Conservation (phyloP, 768 basidiomycete species). For the Lepiota subincarnata region DNA sequence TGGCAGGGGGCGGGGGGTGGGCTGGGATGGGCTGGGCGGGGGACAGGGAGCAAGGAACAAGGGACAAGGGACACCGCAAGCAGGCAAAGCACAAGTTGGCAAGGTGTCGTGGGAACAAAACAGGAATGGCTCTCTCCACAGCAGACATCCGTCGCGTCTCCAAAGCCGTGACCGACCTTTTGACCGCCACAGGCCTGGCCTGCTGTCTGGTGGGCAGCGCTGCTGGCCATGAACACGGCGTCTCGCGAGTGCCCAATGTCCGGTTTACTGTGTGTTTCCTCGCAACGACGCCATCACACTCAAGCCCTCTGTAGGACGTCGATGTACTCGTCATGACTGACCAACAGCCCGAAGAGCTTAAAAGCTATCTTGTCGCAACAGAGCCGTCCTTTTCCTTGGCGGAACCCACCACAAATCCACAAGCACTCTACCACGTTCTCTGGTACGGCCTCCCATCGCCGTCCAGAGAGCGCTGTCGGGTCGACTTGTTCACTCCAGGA, state of each 20-base stretch:
- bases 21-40: conserved; percentile 9
- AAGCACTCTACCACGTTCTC: conserved; percentile 11
- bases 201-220: conserved; percentile 14
- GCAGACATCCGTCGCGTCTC: conserved; percentile 6
- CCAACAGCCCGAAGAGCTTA: conserved; percentile 5
- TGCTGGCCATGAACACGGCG: conserved; percentile 9
- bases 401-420: conserved; percentile 12
- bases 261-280: background rate
- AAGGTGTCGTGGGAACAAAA: conserved; percentile 8
- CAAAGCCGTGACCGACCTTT: background rate
- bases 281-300: background rate
- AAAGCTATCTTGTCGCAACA: conserved; percentile 6
- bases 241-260: conserved; percentile 12
- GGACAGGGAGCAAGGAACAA: background rate
- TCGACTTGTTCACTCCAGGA: conserved; percentile 18
- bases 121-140: background rate
- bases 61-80: too few relatives aligned
- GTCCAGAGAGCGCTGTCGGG: conserved; percentile 8
- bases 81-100: conserved; percentile 8
- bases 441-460: conserved; percentile 13
- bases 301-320: conserved; percentile 13
- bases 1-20: conserved; percentile 20
- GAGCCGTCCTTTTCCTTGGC: conserved; percentile 8
- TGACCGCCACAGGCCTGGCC: conserved; percentile 2
- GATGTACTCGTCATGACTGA: conserved; percentile 15